These are phyloP conservation scores for Ganoderma boninense DNA, from an alignment of 1,284 basidiomycete genomes.

Conservation along the genomic window DNA sequence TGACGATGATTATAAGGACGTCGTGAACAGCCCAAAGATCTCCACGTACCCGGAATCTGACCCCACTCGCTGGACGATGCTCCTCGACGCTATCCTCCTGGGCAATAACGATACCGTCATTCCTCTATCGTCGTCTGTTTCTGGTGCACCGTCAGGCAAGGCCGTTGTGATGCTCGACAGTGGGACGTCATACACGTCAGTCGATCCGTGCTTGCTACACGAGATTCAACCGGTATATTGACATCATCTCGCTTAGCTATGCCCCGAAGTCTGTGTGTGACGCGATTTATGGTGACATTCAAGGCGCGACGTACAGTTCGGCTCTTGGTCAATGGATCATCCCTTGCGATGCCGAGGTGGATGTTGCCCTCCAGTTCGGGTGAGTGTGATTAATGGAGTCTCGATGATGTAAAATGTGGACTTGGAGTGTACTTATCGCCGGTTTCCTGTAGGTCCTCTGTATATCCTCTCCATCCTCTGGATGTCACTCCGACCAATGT, in stretches of 20 bases:
- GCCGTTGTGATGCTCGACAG: constrained; percentile 80
- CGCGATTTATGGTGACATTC: constrained; percentile 69
- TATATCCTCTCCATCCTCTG: constrained; percentile 79
- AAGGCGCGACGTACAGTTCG: constrained; percentile 64
- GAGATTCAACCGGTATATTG: constrained; percentile 10
- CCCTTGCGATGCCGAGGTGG: constrained; percentile 75
- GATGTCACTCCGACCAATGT: constrained; percentile 65
- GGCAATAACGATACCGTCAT: constrained; percentile 56
- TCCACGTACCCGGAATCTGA: constrained; percentile 71
- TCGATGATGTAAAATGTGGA: background rate
- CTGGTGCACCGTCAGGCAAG: constrained; percentile 65
- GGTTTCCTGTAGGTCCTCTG: constrained; percentile 55
- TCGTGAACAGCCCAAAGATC: constrained; percentile 63
- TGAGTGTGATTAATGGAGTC: constrained; percentile 44
- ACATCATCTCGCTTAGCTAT: constrained; percentile 54
- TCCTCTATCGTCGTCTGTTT: constrained; percentile 61
- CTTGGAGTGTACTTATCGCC: background rate
- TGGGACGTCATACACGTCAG: constrained; percentile 81
- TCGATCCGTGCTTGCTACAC: constrained; percentile 22
- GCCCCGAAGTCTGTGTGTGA: constrained; percentile 66
- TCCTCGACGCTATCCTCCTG: constrained; percentile 74
- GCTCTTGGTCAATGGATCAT: constrained; percentile 67
- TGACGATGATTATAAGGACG: constrained; percentile 64
- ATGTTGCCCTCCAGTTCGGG: constrained; percentile 80
- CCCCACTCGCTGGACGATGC: constrained; percentile 77